These are phyloP conservation scores for Amborella trichopoda DNA, from an alignment of 164 flowering plant species.

Conservation along the genomic window DNA sequence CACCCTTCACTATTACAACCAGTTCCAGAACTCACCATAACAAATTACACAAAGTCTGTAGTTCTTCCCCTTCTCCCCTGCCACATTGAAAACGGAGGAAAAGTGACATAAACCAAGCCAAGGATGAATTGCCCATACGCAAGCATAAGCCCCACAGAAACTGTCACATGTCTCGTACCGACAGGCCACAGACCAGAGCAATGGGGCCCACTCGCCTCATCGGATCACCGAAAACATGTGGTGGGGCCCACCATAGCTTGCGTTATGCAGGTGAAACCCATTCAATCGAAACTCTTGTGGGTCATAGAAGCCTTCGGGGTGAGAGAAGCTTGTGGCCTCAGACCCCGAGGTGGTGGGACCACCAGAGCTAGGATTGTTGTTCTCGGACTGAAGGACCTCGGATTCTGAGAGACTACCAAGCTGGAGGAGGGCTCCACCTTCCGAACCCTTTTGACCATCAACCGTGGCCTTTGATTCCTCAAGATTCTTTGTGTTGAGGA, in stretches of 20 bases:
- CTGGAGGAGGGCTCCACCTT: constrained; percentile 7
- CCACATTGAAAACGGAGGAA: too few relatives aligned
- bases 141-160: constrained; percentile 7
- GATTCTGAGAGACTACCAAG: constrained; percentile 11
- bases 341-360: constrained; percentile 20
- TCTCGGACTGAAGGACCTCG: constrained; percentile 17
- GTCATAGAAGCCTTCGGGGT: constrained; percentile 13
- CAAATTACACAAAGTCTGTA: too few relatives aligned
- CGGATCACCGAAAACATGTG: constrained; percentile 37
- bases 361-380: constrained; percentile 6
- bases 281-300: constrained; percentile 25
- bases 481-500: constrained; percentile 50
- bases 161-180: background rate
- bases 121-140: constrained; percentile 78
- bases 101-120: too few relatives aligned
- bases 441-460: constrained; percentile 5
- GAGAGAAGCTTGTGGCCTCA: constrained; percentile 17
- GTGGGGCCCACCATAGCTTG: constrained; percentile 21
- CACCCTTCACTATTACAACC: too few relatives aligned
- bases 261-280: constrained; percentile 19
- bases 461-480: constrained; percentile 15
- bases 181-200: constrained; percentile 5
- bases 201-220: constrained; percentile 16
- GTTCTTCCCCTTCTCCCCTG: too few relatives aligned
- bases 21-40: too few relatives aligned